Evolutionary conservation across 108 stramenopile genomes (phyloP).

Genomic region (Phaeodactylum tricornutum): DNA sequence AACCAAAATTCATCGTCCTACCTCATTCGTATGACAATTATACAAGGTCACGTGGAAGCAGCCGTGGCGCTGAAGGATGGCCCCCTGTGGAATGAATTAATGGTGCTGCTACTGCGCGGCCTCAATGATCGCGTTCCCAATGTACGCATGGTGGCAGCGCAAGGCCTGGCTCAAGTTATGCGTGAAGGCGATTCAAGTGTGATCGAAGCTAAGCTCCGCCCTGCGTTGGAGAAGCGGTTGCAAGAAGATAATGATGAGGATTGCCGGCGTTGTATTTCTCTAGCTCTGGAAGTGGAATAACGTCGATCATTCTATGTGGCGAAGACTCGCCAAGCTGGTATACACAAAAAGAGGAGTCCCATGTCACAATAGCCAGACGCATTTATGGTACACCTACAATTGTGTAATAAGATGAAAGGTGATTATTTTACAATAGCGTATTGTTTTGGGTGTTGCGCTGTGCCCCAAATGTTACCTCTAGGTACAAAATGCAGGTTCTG

Average conservation of each 20-base stretch:
- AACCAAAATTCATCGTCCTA: slow-evolving; percentile 52
- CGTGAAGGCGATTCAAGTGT: slow-evolving; percentile 20
- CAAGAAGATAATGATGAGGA: slow-evolving; percentile 34
- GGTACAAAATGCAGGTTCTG: too few relatives aligned
- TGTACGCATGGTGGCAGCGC: slow-evolving; percentile 80
- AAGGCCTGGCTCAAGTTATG: slow-evolving; percentile 39
- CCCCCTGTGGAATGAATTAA: slow-evolving; percentile 37
- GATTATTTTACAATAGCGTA: too few relatives aligned
- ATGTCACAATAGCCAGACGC: too few relatives aligned
- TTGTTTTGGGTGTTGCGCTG: too few relatives aligned
- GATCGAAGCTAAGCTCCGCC: slow-evolving; percentile 22
- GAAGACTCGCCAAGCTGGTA: too few relatives aligned
- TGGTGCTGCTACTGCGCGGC: slow-evolving; percentile 41
- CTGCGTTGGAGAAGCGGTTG: slow-evolving; percentile 26
- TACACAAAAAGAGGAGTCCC: too few relatives aligned
- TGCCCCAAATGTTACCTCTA: too few relatives aligned
- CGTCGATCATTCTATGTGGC: too few relatives aligned
- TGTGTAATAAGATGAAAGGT: too few relatives aligned
- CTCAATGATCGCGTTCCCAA: slow-evolving; percentile 73
- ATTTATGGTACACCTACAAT: too few relatives aligned
- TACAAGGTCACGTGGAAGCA: slow-evolving; percentile 47
- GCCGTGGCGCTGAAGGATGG: slow-evolving; percentile 34
- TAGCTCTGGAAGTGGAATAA: too few relatives aligned
- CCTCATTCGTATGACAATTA: slow-evolving; percentile 71
- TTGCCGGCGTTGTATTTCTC: slow-evolving; percentile 18